Base-by-base conservation (phyloP, 116 monocot species). In the Dioscorea cayenensis region DNA sequence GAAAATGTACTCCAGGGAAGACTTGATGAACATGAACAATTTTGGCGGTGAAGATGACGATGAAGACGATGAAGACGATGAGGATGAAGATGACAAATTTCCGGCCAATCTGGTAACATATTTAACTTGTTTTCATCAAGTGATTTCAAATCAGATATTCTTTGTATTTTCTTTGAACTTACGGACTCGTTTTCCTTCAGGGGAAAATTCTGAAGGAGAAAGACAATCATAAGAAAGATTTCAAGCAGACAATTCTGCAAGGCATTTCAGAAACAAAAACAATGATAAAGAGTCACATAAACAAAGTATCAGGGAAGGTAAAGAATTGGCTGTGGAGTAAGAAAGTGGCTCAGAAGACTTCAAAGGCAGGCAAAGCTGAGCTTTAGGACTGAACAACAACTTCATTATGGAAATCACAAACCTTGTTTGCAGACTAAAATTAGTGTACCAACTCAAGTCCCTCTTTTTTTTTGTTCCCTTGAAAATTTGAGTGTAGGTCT, bases 1-100 rank as follows among this genome's bases (percentile, higher is more conserved):
- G 99, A 94, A 99, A 76, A 99, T 99, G 99, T 99, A 86, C 65
- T 99, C 99, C 2, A 90, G 78, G 76, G 99, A 99, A 4, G 94
- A 94, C 73, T 65, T 99, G 74, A 77, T 94, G 83, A 94, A 87
- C 69, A 90, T 76, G 63, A 89, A 84, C 38, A 78, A 80, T 21
- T 78, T 83, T 72, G 89, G 79, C 36, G 71, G 36, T 71, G 85
- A 81, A n/a, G 90, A 78, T 36, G 79, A 28, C 43, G 90, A 89
- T 61, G 95, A 89, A 11, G 79, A 28, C 43, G 90, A 89, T 61
- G 95, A 89, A 11, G 86, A 90, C 49, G 84, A 86, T 14, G 87
- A 87, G 9, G 91, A 90, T 14, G 87, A 87, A 11, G 91, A 90
- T 14, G 92, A 89, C n/a, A 67, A 86, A 23, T 85, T 99, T 63